Evolutionary conservation across 352 stramenopile genomes (phyloP).

Genomic region (Pythium sp.): DNA sequence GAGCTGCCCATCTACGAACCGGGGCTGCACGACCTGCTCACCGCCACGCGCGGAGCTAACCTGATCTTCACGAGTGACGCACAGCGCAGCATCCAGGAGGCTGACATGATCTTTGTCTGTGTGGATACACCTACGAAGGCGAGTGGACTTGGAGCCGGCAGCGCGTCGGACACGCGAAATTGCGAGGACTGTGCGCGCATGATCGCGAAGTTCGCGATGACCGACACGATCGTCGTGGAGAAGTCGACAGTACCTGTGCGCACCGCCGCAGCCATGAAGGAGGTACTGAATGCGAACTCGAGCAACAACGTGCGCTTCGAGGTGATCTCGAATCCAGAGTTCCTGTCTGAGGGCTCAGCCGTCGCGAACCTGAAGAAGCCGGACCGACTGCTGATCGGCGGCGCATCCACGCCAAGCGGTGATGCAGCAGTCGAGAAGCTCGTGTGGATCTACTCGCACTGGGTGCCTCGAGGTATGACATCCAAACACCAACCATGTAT

Average conservation of each 20-base stretch:
- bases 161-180: slow-evolving; percentile 99
- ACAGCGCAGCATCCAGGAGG: slow-evolving; percentile 94
- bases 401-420: slow-evolving; percentile 90
- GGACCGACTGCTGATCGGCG: slow-evolving; percentile 97
- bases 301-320: slow-evolving; percentile 92
- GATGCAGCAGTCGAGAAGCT: slow-evolving; percentile 89
- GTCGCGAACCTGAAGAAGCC: slow-evolving; percentile 95
- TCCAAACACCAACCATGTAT: too few relatives aligned
- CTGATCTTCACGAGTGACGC: slow-evolving; percentile 99
- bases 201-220: slow-evolving; percentile 94
- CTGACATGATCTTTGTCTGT: slow-evolving; percentile 99
- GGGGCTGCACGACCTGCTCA: slow-evolving; percentile 93
- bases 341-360: slow-evolving; percentile 98
- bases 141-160: slow-evolving; percentile 95
- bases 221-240: slow-evolving; percentile 98
- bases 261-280: slow-evolving; percentile 96
- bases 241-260: slow-evolving; percentile 99
- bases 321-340: slow-evolving; percentile 99
- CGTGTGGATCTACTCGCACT: slow-evolving; percentile 97
- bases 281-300: slow-evolving; percentile 94
- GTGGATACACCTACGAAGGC: slow-evolving; percentile 99
- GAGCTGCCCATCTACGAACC: slow-evolving; percentile 99
- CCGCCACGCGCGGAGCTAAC: slow-evolving; percentile 92
- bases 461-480: slow-evolving; percentile 85
- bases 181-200: slow-evolving; percentile 98